Percentiles rank a stretch among this genome's conserved stretches.
These are phyloP conservation scores for Starmerella lactis-condensi DNA, from an alignment of 805 yeast species.

Conservation along the genomic window DNA sequence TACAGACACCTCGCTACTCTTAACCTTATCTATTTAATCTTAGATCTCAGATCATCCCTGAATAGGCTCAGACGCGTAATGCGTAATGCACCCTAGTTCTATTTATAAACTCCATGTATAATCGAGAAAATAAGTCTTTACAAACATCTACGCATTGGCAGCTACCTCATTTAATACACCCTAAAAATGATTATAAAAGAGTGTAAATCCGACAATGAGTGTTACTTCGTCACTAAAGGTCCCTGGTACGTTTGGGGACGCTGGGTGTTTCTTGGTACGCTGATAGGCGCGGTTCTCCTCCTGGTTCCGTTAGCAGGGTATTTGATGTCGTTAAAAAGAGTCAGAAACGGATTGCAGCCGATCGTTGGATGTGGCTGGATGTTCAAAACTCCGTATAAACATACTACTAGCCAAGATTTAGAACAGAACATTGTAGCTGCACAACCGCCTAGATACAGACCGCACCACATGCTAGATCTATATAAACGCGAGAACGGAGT, in stretches of 20 bases:
- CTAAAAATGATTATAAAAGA: slow-evolving; percentile 1
- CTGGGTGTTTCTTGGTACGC: slow-evolving; percentile 21
- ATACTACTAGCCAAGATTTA: slow-evolving; percentile 3
- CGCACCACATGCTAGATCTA: slow-evolving; percentile 9
- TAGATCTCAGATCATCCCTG: too few species aligned
- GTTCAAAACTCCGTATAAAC: slow-evolving; percentile 14
- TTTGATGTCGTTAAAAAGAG: slow-evolving; percentile 12
- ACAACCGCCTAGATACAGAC: slow-evolving; percentile 10
- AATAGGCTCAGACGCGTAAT: too few species aligned
- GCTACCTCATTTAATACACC: too few species aligned
- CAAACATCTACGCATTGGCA: too few species aligned
- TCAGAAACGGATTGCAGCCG: slow-evolving; percentile 11
- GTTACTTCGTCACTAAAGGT: slow-evolving; percentile 11
- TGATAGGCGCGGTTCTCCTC: slow-evolving; percentile 15
- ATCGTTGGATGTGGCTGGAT: slow-evolving; percentile 16
- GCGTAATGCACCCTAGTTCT: too few species aligned
- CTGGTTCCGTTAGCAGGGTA: slow-evolving; percentile 16
- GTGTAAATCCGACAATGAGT: slow-evolving; percentile 10
- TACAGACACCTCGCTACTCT: too few species aligned
- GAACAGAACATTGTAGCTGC: slow-evolving; percentile 4
- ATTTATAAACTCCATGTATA: too few species aligned
- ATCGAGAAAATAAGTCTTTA: too few species aligned
- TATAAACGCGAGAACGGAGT: slow-evolving; percentile 7
- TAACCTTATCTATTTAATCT: too few species aligned
- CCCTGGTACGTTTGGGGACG: slow-evolving; percentile 24